Evolutionary conservation across 78 protist species (phyloP).

Genomic region (Diacronema lutheri): DNA sequence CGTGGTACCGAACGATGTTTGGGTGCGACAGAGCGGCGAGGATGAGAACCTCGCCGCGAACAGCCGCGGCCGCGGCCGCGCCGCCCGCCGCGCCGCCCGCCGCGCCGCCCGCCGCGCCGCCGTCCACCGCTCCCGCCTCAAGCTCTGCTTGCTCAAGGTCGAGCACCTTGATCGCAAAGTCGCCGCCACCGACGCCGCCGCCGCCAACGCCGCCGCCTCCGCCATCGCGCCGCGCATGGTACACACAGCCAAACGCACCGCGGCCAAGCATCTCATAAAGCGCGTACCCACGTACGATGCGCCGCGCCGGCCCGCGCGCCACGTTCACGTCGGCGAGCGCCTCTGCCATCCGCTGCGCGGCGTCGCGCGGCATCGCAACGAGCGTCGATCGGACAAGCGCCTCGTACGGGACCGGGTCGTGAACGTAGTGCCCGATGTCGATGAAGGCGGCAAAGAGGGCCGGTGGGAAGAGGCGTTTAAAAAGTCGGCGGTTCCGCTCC

Average conservation of each 20-base stretch:
- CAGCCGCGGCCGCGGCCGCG: neutral
- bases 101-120: neutral
- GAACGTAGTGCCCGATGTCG: slow-evolving; percentile 35
- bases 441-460: slow-evolving; percentile 27
- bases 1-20: slow-evolving; percentile 9
- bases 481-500: slow-evolving; percentile 39
- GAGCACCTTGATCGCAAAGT: slow-evolving; percentile 5
- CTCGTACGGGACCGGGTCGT: neutral
- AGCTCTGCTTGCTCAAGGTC: too few relatives aligned
- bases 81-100: neutral
- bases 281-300: neutral
- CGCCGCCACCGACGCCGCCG: neutral
- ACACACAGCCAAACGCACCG: slow-evolving; percentile 4
- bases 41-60: neutral
- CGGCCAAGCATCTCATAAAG: neutral
- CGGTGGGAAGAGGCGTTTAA: slow-evolving; percentile 35
- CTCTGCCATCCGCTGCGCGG: neutral
- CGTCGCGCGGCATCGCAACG: neutral
- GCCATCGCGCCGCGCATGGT: neutral
- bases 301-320: neutral
- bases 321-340: neutral
- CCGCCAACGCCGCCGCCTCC: too few relatives aligned
- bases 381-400: neutral
- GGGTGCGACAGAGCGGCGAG: slow-evolving; percentile 4
- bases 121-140: too few relatives aligned